These are phyloP conservation scores for Talaromyces verruculosus DNA, from an alignment of 2,329 filamentous ascomycete species.

Conservation along the genomic window DNA sequence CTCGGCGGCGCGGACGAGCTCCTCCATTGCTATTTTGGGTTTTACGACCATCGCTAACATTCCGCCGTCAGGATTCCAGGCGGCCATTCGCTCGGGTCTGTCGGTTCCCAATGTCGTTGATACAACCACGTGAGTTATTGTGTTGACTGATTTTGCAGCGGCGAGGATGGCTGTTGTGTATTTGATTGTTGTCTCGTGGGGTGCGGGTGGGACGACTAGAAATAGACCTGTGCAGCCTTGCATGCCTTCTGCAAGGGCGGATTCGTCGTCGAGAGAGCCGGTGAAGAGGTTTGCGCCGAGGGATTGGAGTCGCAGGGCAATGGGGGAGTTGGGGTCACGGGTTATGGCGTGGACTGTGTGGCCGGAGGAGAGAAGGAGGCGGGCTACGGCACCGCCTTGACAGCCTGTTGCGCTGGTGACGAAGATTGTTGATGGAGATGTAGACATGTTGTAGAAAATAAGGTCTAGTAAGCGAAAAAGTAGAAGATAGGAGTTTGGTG, in stretches of 20 bases:
- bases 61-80: conserved; percentile 28
- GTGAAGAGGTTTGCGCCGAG: conserved; percentile 33
- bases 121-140: conserved; percentile 35
- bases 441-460: conserved; percentile 6
- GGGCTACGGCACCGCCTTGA: conserved; percentile 32
- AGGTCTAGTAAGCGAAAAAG: neutral
- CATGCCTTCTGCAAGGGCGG: conserved; percentile 31
- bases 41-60: conserved; percentile 34
- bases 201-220: conserved; percentile 27
- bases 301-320: conserved; percentile 30
- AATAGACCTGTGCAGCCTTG: conserved; percentile 33
- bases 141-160: conserved; percentile 31
- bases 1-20: conserved; percentile 36
- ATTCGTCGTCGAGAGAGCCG: conserved; percentile 35
- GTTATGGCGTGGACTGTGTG: conserved; percentile 38
- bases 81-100: conserved; percentile 30
- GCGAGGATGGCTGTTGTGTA: conserved; percentile 31
- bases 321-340: conserved; percentile 28
- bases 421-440: conserved; percentile 26
- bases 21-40: conserved; percentile 48
- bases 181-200: conserved; percentile 26
- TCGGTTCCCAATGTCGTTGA: conserved; percentile 32
- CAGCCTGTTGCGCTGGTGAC: conserved; percentile 35
- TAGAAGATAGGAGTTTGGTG: neutral
- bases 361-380: conserved; percentile 30